Conservation (phyloP, 2,329 filamentous ascomycete genomes). For the Calonectria honghensis region DNA sequence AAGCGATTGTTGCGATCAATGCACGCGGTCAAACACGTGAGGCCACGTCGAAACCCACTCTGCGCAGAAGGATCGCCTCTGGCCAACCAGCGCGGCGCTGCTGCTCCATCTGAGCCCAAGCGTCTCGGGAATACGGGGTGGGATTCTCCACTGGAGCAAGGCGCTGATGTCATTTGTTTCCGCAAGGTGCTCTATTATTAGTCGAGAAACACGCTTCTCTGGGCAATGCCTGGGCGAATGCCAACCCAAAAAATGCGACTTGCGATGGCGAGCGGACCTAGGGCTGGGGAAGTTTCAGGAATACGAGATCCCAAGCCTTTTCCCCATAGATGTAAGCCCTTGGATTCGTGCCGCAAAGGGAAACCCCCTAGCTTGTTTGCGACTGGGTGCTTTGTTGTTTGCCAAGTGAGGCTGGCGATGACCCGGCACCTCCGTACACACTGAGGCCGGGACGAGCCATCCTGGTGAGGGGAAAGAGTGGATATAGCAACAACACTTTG, state of each 20-base stretch:
- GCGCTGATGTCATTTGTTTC: slow-evolving; percentile 18
- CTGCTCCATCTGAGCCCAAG: slow-evolving; percentile 8
- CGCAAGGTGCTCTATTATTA: slow-evolving; percentile 2
- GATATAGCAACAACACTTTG: slow-evolving; percentile 1
- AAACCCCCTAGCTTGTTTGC: slow-evolving; percentile 5
- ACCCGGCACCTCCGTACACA: slow-evolving; percentile 10
- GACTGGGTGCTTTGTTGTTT: slow-evolving; percentile 7
- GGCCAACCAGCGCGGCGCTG: neutral
- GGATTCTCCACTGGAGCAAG: neutral
- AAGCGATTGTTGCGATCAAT: slow-evolving; percentile 7
- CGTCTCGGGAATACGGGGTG: slow-evolving; percentile 23
- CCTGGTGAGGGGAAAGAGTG: neutral
- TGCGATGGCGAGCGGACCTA: neutral
- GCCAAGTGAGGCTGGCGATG: slow-evolving; percentile 21
- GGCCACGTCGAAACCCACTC: slow-evolving; percentile 21
- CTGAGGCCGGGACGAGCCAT: slow-evolving; percentile 17
- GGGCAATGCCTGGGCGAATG: neutral
- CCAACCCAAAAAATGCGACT: neutral
- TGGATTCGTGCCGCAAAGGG: slow-evolving; percentile 43
- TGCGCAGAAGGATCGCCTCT: neutral
- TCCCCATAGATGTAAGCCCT: slow-evolving; percentile 47
- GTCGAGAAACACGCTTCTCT: slow-evolving; percentile 1
- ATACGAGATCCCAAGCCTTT: slow-evolving; percentile 19
- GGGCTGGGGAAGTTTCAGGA: slow-evolving; percentile 19
- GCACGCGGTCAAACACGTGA: slow-evolving; percentile 15